A percentile compares a stretch with the other conserved stretches of the same genome.
Conservation (phyloP, 148 eudicot species). For the Cornus suecica region DNA sequence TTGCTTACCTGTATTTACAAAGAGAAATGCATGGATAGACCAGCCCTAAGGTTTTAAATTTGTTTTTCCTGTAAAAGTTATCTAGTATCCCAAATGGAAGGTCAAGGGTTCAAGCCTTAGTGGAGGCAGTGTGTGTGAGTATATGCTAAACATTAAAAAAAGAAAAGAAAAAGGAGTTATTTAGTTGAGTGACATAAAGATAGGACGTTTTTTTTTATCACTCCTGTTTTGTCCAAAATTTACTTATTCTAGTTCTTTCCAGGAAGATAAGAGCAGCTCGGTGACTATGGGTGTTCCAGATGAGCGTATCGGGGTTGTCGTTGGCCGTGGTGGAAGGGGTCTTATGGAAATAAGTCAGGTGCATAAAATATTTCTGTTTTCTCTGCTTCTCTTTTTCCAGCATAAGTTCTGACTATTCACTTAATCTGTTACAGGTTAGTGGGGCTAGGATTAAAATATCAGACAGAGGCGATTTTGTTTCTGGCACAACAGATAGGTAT, state of each 20-base stretch:
- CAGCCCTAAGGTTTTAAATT: neutral
- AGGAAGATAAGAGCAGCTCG: slow-evolving; percentile 73
- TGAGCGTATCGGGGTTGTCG: slow-evolving; percentile 91
- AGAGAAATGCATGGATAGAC: neutral
- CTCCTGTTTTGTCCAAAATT: neutral
- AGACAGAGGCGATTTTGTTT: slow-evolving; percentile 89
- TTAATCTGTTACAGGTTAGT: slow-evolving; percentile 57
- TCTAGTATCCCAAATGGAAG: too few relatives aligned
- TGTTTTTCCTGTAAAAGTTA: neutral
- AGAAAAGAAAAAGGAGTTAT: too few relatives aligned
- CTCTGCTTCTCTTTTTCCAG: neutral
- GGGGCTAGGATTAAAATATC: slow-evolving; percentile 98
- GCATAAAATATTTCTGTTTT: neutral
- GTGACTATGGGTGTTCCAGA: slow-evolving; percentile 92
- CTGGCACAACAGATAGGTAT: slow-evolving; percentile 93
- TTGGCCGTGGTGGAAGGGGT: slow-evolving; percentile 94
- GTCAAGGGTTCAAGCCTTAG: too few relatives aligned
- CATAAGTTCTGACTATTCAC: slow-evolving; percentile 8
- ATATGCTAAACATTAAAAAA: too few relatives aligned
- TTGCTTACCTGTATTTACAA: neutral
- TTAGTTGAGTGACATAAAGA: neutral
- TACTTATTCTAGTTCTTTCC: slow-evolving; percentile 14
- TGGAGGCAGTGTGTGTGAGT: too few relatives aligned
- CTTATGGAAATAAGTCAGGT: slow-evolving; percentile 89
- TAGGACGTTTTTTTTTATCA: neutral